Evolutionary conservation across 495 filamentous ascomycete genomes (phyloP), one percentile per base, ranked within the genome.

Genomic region (Xeromyces bisporus): DNA sequence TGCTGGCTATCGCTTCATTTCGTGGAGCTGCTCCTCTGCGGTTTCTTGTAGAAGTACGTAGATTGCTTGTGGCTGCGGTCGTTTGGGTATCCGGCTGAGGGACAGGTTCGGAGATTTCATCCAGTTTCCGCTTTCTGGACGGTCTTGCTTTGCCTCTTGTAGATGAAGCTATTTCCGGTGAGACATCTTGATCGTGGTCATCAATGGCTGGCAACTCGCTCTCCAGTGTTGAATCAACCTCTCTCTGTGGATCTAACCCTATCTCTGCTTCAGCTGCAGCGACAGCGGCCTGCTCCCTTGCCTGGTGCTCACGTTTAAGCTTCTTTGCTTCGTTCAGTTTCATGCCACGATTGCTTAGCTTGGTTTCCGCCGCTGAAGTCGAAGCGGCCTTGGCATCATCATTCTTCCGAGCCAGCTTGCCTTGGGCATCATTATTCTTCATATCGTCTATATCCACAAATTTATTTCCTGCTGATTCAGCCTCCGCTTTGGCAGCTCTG

Each of bases 301-400:
- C 58, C 53, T 79, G 44, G 33, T 66, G 64, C 51, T 86, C 80
- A 27, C 75, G 72, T 60, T 91, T 93, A 31, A 83, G 58, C 45
- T 89, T 92, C 62, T 93, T 93, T 4, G 83, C 81, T 45, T 92
- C 80, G 47, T 92, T 92, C 28, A 92, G 50, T 42, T 83, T 81
- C 81, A 92, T 92, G 6, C 83, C 84, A 12, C 80, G 69, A 47
- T 92, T 93, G 46, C 73, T 80, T 14, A 83, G 38, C 33, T 64
- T 59, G 5, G 56, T 55, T 39, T 64, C 55, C 17, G 33, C 45
- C 7, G 46, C 3, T n/a, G 17, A 38, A 8, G 44, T 52, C 18
- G 66, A 46, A 6, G 40, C 21, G 26, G 67, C 58, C 17, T 58
- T 54, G 26, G 50, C 57, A 23, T 58, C 64, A 31, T 74, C 66